Base-by-base conservation (phyloP, 306 rosid genomes). In the Cucurbita argyrosperma region DNA sequence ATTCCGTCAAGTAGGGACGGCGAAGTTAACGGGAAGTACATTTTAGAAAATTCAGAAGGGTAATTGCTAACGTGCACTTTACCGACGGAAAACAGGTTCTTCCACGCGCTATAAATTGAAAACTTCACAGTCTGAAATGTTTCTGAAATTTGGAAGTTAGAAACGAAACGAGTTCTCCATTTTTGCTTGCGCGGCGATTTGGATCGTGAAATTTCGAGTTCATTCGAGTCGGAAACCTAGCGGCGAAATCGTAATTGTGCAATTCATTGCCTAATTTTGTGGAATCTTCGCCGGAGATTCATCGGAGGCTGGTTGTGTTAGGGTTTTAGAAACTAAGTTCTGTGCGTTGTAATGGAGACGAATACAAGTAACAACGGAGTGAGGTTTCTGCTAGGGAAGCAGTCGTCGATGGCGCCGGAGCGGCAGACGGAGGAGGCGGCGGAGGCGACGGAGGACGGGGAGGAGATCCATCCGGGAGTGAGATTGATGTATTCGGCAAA, bases 341-440 rank as follows among this genome's bases (percentile, higher is more conserved):
- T 68, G 19, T 49, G 59, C 19, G 21, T 18, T 13, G 30, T 6
- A 61, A 94, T 94, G 99, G 97, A 94, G 26, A 8, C 87, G 59
- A 89, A 79, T 63, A 77, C 45, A 30, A 88, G 74, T 42, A 76
- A 21, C 53, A 65, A 46, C 55, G 55, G 90, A 18, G 74, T 84
- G 58, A 69, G 99, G 73, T 91, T 94, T 74, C 74, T 74, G 18
- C 79, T 94, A 30, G 88, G 91, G 73, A 94, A 78, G 87, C 99
- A 94, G 51, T 94, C 99, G 40, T 94, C 97, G 55, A 50, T 91
- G 82, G 97, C 96, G 49, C 97, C 97, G 40, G 97, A 85, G 53
- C 71, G 38, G 23, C 19, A 76, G 21, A 53, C 63, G 6, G 35
- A 74, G 60, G 56, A 5, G 35, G 2, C 26, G 2, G 26, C 3